A percentile compares a stretch with the other conserved stretches of the same genome.
phyloP scores from a whole-genome alignment of 2,329 filamentous ascomycete genomes.

The Blastomyces parvus region DNA sequence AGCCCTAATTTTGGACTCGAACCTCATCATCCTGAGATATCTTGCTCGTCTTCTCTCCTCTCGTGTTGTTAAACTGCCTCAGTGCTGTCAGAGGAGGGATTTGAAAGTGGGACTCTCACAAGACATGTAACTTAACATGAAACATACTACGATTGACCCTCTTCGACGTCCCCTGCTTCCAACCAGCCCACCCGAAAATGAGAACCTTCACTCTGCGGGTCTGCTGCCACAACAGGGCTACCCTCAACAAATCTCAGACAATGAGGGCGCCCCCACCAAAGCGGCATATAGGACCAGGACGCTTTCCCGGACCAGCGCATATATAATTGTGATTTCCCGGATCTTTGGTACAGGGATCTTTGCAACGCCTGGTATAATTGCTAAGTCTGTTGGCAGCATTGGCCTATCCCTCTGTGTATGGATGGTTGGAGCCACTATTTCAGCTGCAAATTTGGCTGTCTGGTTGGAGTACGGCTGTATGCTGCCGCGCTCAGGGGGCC shows the following conservation, averaged over 20 bases:
- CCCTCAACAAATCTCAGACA: not conserved
- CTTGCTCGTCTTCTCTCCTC: not conserved
- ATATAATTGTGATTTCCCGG: conserved; percentile 25
- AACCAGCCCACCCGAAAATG: not conserved
- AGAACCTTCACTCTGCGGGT: not conserved
- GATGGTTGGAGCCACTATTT: conserved; percentile 52
- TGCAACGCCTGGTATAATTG: conserved; percentile 58
- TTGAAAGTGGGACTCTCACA: not conserved
- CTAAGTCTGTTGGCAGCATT: conserved; percentile 56
- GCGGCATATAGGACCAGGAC: not conserved
- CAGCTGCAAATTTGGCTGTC: conserved; percentile 52
- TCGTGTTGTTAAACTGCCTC: not conserved
- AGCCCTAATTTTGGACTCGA: not conserved
- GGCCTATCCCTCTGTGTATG: conserved; percentile 55
- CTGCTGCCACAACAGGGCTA: not conserved
- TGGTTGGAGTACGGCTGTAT: conserved; percentile 60
- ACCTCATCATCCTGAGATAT: not conserved
- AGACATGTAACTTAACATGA: not conserved
- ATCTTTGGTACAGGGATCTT: conserved; percentile 65
- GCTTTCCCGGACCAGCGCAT: conserved; percentile 1
- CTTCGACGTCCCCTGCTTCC: not conserved
- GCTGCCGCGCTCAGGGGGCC: conserved; percentile 58
- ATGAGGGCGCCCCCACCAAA: not conserved
- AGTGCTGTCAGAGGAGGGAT: not conserved
- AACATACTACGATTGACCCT: not conserved